A percentile compares a stretch with the other conserved stretches of the same genome.
Evolutionary conservation across 2,329 filamentous ascomycete species (phyloP).

Genomic region (Talaromyces sp.): DNA sequence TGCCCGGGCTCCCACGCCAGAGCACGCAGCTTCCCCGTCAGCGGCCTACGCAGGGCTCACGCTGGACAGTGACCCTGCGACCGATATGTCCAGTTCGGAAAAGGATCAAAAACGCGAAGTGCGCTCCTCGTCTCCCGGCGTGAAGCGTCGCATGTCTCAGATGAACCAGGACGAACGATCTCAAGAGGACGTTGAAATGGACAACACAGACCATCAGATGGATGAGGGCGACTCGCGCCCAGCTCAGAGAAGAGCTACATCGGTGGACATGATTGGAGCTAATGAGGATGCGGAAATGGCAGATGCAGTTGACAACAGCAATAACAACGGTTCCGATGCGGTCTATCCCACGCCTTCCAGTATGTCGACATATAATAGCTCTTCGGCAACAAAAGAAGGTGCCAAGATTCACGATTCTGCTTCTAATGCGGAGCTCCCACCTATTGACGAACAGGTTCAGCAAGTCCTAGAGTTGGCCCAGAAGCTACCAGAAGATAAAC

Average conservation of each 20-base stretch:
- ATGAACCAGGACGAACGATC: slow-evolving; percentile 27
- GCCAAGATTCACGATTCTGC: slow-evolving; percentile 23
- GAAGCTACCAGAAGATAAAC: slow-evolving; percentile 63
- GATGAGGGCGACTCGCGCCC: slow-evolving; percentile 25
- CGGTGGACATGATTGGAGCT: slow-evolving; percentile 44
- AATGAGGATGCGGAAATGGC: slow-evolving; percentile 29
- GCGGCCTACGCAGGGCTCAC: slow-evolving; percentile 53
- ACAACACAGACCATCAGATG: slow-evolving; percentile 20
- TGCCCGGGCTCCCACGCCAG: slow-evolving; percentile 15
- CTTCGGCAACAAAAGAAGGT: slow-evolving; percentile 29
- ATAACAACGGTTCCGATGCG: slow-evolving; percentile 26
- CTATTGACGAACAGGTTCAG: slow-evolving; percentile 68
- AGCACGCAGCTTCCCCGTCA: slow-evolving; percentile 44
- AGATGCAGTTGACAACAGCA: not conserved
- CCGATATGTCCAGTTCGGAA: slow-evolving; percentile 44
- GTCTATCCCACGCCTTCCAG: slow-evolving; percentile 40
- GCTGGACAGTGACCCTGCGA: slow-evolving; percentile 44
- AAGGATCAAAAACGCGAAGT: slow-evolving; percentile 24
- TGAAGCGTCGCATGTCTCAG: slow-evolving; percentile 36
- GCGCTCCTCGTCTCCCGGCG: slow-evolving; percentile 34
- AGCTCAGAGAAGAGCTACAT: slow-evolving; percentile 32
- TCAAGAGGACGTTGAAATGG: slow-evolving; percentile 19
- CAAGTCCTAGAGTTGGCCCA: slow-evolving; percentile 61
- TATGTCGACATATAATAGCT: slow-evolving; percentile 35
- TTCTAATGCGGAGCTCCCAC: slow-evolving; percentile 33